Conservation (phyloP, 495 filamentous ascomycete species). For the Tuber brumale region DNA sequence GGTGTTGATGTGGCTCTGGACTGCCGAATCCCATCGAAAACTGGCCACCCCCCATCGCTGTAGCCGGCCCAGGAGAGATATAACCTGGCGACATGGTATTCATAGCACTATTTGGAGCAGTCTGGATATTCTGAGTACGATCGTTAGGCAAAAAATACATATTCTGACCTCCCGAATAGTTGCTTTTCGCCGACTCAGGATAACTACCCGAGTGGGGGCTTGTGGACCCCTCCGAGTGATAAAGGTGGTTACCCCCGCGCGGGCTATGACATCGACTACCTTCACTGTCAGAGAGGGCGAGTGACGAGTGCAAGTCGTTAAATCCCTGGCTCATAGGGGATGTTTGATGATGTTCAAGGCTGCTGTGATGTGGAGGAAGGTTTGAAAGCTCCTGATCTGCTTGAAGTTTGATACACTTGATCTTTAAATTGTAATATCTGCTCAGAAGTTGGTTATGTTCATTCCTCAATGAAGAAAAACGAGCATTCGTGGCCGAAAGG, state of each 20-base stretch:
- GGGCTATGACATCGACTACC: constrained; percentile 27
- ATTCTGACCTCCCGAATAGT: constrained; percentile 35
- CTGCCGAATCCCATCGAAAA: constrained; percentile 17
- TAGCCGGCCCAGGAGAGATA: constrained; percentile 15
- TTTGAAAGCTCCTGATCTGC: constrained; percentile 36
- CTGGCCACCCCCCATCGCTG: constrained; percentile 12
- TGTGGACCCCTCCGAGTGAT: constrained; percentile 36
- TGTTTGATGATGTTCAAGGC: constrained; percentile 17
- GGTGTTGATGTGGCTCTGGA: constrained; percentile 17
- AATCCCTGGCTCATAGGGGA: constrained; percentile 9
- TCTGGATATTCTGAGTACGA: constrained; percentile 23
- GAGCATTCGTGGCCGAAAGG: constrained; percentile 45
- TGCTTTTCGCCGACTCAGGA: constrained; percentile 38
- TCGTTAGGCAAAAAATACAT: constrained; percentile 19
- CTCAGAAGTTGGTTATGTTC: constrained; percentile 43
- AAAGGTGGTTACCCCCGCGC: constrained; percentile 19
- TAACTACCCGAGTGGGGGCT: constrained; percentile 36
- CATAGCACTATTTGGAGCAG: constrained; percentile 10
- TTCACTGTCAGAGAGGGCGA: constrained; percentile 32
- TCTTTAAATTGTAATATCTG: constrained; percentile 44
- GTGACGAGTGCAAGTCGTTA: constrained; percentile 23
- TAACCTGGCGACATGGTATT: constrained; percentile 28
- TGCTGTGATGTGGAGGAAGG: constrained; percentile 21
- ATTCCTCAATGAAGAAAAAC: constrained; percentile 47
- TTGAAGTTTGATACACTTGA: constrained; percentile 43